phyloP scores from a whole-genome alignment of 805 yeast genomes.

The Candida xiaguanensis region DNA sequence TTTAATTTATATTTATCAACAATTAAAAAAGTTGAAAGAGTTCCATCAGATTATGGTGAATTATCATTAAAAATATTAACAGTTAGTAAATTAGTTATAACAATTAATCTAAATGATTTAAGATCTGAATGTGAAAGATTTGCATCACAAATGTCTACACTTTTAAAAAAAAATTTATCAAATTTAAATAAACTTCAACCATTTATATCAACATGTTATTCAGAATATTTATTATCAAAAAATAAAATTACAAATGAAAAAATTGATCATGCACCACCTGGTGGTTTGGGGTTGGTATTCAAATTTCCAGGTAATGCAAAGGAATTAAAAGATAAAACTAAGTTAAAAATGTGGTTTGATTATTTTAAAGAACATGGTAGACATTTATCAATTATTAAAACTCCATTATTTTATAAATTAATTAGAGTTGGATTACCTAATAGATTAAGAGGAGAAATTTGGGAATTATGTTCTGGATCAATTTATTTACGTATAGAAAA shows the following conservation, averaged over 20 bases:
- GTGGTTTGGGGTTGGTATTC: conserved; percentile 83
- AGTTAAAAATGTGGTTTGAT: conserved; percentile 92
- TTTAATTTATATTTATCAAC: conserved; percentile 73
- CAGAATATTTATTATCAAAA: conserved; percentile 74
- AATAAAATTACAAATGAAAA: conserved; percentile 44
- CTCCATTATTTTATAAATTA: conserved; percentile 74
- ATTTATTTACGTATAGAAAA: conserved; percentile 67
- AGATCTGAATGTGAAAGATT: conserved; percentile 78
- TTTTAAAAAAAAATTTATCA: conserved; percentile 59
- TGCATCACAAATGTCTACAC: conserved; percentile 61
- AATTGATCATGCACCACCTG: conserved; percentile 57
- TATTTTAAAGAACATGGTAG: conserved; percentile 81
- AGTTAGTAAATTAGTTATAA: conserved; percentile 57
- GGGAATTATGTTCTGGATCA: conserved; percentile 92
- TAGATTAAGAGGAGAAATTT: conserved; percentile 87
- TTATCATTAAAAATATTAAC: conserved; percentile 75
- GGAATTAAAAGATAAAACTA: conserved; percentile 73
- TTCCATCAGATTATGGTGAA: conserved; percentile 60
- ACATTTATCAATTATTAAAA: conserved; percentile 69
- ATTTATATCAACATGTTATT: conserved; percentile 70
- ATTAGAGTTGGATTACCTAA: conserved; percentile 94
- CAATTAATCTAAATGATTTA: conserved; percentile 74
- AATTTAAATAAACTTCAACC: conserved; percentile 59
- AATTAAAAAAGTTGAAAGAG: conserved; percentile 78
- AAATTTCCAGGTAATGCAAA: conserved; percentile 89